Evolutionary conservation across 2,329 filamentous ascomycete species (phyloP), one percentile per base, ranked within the genome.

Genomic region (Phyllosticta paracitricarpa): DNA sequence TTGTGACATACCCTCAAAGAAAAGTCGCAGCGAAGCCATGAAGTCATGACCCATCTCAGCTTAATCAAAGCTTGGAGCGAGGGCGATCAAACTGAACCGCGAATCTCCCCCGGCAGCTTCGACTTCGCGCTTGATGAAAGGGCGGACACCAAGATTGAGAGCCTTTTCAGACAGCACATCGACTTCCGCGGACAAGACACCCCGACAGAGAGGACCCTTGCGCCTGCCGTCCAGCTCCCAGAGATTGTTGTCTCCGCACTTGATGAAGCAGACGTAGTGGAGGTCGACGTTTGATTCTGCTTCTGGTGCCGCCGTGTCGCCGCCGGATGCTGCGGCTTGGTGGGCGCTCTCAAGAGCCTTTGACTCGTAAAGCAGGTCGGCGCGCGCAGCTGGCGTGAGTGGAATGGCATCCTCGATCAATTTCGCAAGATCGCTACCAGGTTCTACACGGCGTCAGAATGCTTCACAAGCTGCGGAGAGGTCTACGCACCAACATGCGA

Each of bases 241-340:
- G 52, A 95, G 78, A 56, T 76, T 72, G 61, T 87, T 87, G 72
- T 89, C 85, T 58, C 76, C 76, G 2, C 81, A 83, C 78, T 92
- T 94, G 58, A 94, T 89, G 75, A 97, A 99, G 70, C 90, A 94
- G 55, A 97, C 93, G 72, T 96, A 97, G 78, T 99, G 94, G 68
- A 97, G 79, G 71, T 97, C 93, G n/a, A 96, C 81, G 66, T 88
- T 83, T 68, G 89, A 89, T n/a, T 85, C 82, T 8, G 91, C 90
- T 59, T 82, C 77, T 0, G 94, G 93, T 1, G 92, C 89, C 12
- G 80, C 72, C 0, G 91, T 96, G 71, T 93, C 90, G 19, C 93
- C 93, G 63, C 82, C 78, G 7, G 81, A 81, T 4, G 93, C 94
- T 14, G 91, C 91, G 63, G 83, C 82, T 55, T 84, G 84, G 76